phyloP scores from a whole-genome alignment of 495 filamentous ascomycete genomes.

The Extremus antarcticus region DNA sequence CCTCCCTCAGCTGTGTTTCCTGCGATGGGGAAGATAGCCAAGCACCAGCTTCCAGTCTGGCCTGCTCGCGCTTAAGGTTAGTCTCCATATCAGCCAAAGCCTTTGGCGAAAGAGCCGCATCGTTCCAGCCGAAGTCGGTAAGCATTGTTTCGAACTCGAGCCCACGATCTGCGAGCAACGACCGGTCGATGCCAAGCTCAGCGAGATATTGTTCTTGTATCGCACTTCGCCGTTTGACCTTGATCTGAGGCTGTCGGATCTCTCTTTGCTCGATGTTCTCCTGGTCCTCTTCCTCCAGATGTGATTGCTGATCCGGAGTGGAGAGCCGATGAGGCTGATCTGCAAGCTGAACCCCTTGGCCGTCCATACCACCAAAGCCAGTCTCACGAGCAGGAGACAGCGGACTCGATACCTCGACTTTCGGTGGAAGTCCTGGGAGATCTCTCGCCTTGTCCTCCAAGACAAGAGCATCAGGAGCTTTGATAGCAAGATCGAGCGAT shows the following conservation, averaged over 20 bases:
- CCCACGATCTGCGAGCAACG: slow-evolving; percentile 55
- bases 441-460: not conserved
- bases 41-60: slow-evolving; percentile 79
- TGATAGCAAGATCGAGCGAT: not conserved
- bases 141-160: slow-evolving; percentile 67
- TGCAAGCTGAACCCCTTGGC: slow-evolving; percentile 3
- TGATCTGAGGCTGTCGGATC: slow-evolving; percentile 8
- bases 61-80: slow-evolving; percentile 77
- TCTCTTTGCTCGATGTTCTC: slow-evolving; percentile 8
- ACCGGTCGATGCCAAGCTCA: slow-evolving; percentile 60
- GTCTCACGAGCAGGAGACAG: slow-evolving; percentile 9
- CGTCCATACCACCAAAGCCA: slow-evolving; percentile 8
- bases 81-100: slow-evolving; percentile 73
- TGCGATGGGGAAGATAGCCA: slow-evolving; percentile 46
- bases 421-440: slow-evolving; percentile 16
- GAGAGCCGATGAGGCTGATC: slow-evolving; percentile 7
- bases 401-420: slow-evolving; percentile 27
- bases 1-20: slow-evolving; percentile 64
- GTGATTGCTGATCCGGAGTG: slow-evolving; percentile 31
- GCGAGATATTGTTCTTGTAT: slow-evolving; percentile 71
- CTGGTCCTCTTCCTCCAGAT: slow-evolving; percentile 4
- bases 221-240: slow-evolving; percentile 50
- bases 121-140: slow-evolving; percentile 84
- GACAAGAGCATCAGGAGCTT: not conserved
- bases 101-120: slow-evolving; percentile 54